These are phyloP conservation scores for Globisporangium perplexum DNA, from an alignment of 352 stramenopile genomes.

Conservation along the genomic window DNA sequence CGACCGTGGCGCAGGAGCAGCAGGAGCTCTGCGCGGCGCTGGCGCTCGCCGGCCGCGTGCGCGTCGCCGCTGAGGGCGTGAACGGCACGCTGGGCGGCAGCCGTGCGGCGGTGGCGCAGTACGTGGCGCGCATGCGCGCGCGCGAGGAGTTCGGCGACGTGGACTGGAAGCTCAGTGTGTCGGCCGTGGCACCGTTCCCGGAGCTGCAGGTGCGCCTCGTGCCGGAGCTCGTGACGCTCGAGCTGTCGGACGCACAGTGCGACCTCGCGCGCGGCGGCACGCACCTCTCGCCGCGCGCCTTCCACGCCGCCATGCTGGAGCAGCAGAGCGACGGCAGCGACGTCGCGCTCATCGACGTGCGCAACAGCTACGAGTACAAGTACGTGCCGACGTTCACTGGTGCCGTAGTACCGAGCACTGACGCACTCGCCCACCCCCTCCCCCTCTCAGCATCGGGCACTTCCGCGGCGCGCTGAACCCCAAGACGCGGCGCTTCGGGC, in stretches of 20 bases:
- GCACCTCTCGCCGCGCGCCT: slow-evolving; percentile 61
- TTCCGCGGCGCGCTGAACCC: slow-evolving; percentile 72
- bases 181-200: slow-evolving; percentile 41
- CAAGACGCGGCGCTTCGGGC: slow-evolving; percentile 73
- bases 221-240: slow-evolving; percentile 74
- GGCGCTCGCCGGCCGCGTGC: slow-evolving; percentile 60
- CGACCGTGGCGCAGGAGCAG: slow-evolving; percentile 34
- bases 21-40: slow-evolving; percentile 44
- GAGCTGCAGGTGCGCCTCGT: slow-evolving; percentile 65
- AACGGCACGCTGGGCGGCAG: slow-evolving; percentile 78
- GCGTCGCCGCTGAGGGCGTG: slow-evolving; percentile 78
- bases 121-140: slow-evolving; percentile 53
- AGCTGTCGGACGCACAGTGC: slow-evolving; percentile 48
- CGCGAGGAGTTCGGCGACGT: slow-evolving; percentile 27
- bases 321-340: slow-evolving; percentile 10
- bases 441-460: slow-evolving; percentile 44
- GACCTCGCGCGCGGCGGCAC: slow-evolving; percentile 33
- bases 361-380: slow-evolving; percentile 81
- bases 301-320: slow-evolving; percentile 37
- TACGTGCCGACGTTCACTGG: slow-evolving; percentile 19
- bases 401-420: too few relatives aligned
- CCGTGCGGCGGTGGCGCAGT: slow-evolving; percentile 36
- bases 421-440: neutral
- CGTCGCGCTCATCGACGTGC: slow-evolving; percentile 64
- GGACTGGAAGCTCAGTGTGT: slow-evolving; percentile 82